phyloP scores from a whole-genome alignment of 1,284 basidiomycete species.

The Tilletia caries region DNA sequence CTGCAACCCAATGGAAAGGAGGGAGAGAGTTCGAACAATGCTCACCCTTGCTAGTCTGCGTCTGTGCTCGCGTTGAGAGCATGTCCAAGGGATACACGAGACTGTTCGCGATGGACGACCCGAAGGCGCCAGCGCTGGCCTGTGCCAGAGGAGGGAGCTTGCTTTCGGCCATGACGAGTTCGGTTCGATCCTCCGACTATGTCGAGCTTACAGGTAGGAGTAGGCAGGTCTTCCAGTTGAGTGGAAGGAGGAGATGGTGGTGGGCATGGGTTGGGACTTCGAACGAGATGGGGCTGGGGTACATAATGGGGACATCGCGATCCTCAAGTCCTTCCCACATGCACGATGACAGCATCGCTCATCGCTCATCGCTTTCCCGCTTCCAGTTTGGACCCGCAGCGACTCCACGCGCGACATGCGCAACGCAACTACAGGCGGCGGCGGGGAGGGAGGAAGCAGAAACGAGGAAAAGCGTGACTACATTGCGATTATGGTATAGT shows the following conservation, averaged over 20 bases:
- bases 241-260: neutral
- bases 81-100: constrained; percentile 59
- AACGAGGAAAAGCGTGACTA: too few relatives aligned
- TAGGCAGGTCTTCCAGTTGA: too few relatives aligned
- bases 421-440: too few relatives aligned
- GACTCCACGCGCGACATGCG: too few relatives aligned
- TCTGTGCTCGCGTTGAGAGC: constrained; percentile 55
- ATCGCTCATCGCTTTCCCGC: neutral
- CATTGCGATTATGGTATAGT: too few relatives aligned
- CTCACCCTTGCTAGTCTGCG: constrained; percentile 21
- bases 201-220: neutral
- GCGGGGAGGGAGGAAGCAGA: too few relatives aligned
- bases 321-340: too few relatives aligned
- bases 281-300: neutral
- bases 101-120: constrained; percentile 56
- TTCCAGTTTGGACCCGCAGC: too few relatives aligned
- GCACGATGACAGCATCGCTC: neutral
- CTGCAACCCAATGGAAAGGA: too few relatives aligned
- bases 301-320: neutral
- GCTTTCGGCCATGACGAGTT: constrained; percentile 28
- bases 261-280: neutral
- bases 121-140: constrained; percentile 56
- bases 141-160: constrained; percentile 55
- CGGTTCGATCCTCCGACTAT: too few relatives aligned
- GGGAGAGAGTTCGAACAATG: too few relatives aligned